Evolutionary conservation across 2,329 filamentous ascomycete species (phyloP).

Genomic region (Phialemoniopsis sp.): DNA sequence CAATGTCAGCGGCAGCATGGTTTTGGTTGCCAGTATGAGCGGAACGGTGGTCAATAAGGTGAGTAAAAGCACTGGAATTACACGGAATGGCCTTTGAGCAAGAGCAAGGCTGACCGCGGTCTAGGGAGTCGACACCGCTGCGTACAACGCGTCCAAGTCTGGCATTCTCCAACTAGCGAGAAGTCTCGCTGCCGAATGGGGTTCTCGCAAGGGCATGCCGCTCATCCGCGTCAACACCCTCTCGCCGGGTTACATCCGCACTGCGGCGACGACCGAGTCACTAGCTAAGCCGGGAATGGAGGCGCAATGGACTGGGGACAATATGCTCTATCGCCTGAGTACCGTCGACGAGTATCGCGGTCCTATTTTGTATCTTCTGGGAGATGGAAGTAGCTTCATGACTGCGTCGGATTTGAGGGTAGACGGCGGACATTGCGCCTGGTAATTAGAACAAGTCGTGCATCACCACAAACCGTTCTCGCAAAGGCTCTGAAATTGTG

Average conservation of each 20-base stretch:
- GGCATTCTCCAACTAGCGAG: no score
- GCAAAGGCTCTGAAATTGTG: no score
- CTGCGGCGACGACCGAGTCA: background rate
- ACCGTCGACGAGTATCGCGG: background rate
- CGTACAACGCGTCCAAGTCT: no score
- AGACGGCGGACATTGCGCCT: slow-evolving; percentile 7
- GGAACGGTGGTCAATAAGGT: no score
- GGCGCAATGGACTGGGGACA: background rate
- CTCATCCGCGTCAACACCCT: slow-evolving; percentile 48
- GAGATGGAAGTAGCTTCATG: slow-evolving; percentile 1
- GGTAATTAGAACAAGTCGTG: no score
- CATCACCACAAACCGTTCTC: no score
- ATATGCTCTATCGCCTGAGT: slow-evolving; percentile 1
- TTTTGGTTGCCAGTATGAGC: no score
- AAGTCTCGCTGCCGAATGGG: slow-evolving; percentile 52
- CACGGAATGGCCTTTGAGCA: no score
- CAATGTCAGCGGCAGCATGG: no score
- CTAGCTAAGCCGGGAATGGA: background rate
- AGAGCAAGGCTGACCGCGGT: no score
- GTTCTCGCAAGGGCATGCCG: slow-evolving; percentile 28
- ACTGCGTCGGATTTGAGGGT: background rate
- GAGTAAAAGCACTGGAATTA: no score
- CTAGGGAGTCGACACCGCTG: no score
- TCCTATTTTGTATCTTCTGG: background rate
- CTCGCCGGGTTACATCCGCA: slow-evolving; percentile 46